Base-by-base conservation (phyloP, 257 asterid species). In the Plantago major region DNA sequence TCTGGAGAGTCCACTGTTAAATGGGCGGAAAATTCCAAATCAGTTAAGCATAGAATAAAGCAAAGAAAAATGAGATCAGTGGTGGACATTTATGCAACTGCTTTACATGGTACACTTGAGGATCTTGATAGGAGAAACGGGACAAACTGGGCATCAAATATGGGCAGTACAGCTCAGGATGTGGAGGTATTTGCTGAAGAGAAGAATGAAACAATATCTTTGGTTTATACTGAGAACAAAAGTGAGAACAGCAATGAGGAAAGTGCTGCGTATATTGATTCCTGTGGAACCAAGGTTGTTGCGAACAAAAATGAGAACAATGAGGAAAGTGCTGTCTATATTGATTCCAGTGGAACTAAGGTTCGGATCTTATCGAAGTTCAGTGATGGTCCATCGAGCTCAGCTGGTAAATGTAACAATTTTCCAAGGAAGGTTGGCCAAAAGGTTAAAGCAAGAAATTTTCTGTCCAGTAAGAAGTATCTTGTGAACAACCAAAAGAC, bases 51-150 rank as follows among this genome's bases (percentile, higher is more conserved):
- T 75, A 85, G 79, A 82, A 74, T 87, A 70, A 89, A 80, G 81
- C 81, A 90, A 17, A 80, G 87, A 76, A 89, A 84, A 69, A 73
- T 81, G 3, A 89, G 73, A 68, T 71, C 75, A 72, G 84, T 92
- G 89, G 90, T 64, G 64, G 99, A 92, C 46, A 72, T 92, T 30
- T 92, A 92, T 49, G 70, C 18, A 66, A 84, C 96, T 11, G 96
- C 99, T 7, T 48, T 53, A 26, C 60, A 60, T 55, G 81, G 88
- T 68, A 92, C 99, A 0, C 62, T 92, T 79, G 96, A 92, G 80
- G 99, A 92, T 75, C 99, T 88, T 69, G 96, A 87, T 75, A 74
- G 78, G 69, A 83, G 97, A 71, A 90, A 90, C 28, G 97, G 96
- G 44, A 83, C 90, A 38, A 83, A 68, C 55, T 87, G 93, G 95